Conservation (phyloP, 345 rosid genomes). For the Raphanus raphanistrum region DNA sequence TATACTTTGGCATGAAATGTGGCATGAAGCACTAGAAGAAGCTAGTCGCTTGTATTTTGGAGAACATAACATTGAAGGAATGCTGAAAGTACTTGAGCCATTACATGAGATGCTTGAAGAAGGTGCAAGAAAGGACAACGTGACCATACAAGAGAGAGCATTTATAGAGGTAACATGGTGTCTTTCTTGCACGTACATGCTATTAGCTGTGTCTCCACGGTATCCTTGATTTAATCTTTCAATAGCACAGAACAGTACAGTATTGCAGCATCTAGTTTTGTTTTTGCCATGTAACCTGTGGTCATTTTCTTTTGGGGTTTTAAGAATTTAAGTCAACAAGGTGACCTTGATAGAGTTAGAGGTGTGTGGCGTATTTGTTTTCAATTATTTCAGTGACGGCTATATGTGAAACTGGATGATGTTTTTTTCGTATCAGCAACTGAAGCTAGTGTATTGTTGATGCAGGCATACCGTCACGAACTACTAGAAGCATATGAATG, state of each 20-base stretch:
- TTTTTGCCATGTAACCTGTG: conserved; percentile 11
- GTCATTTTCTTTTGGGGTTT: not conserved
- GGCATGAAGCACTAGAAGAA: conserved; percentile 98
- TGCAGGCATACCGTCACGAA: conserved; percentile 88
- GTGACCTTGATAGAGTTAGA: too few species aligned
- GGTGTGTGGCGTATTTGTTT: conserved; percentile 3
- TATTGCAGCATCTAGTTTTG: conserved; percentile 16
- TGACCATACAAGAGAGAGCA: conserved; percentile 82
- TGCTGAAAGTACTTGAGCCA: conserved; percentile 93
- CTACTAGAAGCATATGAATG: conserved; percentile 86
- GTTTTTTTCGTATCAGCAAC: conserved; percentile 10
- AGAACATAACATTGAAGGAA: conserved; percentile 94
- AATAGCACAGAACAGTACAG: not conserved
- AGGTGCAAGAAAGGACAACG: conserved; percentile 71
- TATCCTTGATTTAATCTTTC: conserved; percentile 15
- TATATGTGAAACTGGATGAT: conserved; percentile 6
- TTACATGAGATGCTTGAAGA: conserved; percentile 86
- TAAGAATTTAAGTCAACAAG: too few species aligned
- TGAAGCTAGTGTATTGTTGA: conserved; percentile 28
- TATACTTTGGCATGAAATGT: conserved; percentile 97
- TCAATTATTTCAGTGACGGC: conserved; percentile 2
- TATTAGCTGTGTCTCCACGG: not conserved
- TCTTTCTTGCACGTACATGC: not conserved
- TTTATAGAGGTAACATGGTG: conserved; percentile 74
- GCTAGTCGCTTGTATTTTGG: conserved; percentile 98